Conservation (phyloP, 2,329 filamentous ascomycete genomes). For the Microsporum audouinii region DNA sequence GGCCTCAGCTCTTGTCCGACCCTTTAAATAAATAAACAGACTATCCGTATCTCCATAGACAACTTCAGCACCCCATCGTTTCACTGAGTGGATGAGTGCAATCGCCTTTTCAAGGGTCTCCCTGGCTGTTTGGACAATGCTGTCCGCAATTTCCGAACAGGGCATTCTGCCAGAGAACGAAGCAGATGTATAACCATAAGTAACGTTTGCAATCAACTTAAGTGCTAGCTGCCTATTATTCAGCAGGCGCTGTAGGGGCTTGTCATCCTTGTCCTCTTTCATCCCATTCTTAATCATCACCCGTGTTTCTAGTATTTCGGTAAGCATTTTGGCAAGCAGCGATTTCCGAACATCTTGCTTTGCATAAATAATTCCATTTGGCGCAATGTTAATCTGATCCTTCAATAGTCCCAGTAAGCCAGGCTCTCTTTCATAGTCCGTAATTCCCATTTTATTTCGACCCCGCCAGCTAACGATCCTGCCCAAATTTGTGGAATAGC, state of each 20-base stretch:
- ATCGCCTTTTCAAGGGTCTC: conserved; percentile 93
- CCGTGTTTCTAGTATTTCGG: conserved; percentile 86
- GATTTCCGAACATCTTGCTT: conserved; percentile 79
- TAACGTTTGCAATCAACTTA: conserved; percentile 96
- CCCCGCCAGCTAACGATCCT: conserved; percentile 81
- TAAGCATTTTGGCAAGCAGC: conserved; percentile 87
- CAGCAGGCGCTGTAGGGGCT: conserved; percentile 67
- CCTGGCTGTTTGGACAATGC: conserved; percentile 89
- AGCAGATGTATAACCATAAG: conserved; percentile 93
- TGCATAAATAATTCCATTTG: conserved; percentile 93
- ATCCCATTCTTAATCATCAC: conserved; percentile 98
- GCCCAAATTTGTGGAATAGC: conserved; percentile 92
- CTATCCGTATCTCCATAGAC: conserved; percentile 98
- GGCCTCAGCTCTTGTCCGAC: conserved; percentile 73
- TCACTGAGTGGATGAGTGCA: conserved; percentile 76
- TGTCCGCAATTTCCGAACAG: conserved; percentile 94
- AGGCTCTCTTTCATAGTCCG: conserved; percentile 67
- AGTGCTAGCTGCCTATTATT: conserved; percentile 91
- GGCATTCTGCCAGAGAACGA: conserved; percentile 97
- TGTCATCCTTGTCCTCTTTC: conserved; percentile 86
- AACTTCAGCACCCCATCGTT: conserved; percentile 85
- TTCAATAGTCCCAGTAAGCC: conserved; percentile 65
- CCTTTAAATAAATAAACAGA: conserved; percentile 79
- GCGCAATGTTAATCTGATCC: conserved; percentile 80
- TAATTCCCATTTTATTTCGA: conserved; percentile 87